Percentiles rank a stretch among this genome's conserved stretches.
Evolutionary conservation across 2,329 filamentous ascomycete species (phyloP).

Genomic region (Colletotrichum orbiculare): DNA sequence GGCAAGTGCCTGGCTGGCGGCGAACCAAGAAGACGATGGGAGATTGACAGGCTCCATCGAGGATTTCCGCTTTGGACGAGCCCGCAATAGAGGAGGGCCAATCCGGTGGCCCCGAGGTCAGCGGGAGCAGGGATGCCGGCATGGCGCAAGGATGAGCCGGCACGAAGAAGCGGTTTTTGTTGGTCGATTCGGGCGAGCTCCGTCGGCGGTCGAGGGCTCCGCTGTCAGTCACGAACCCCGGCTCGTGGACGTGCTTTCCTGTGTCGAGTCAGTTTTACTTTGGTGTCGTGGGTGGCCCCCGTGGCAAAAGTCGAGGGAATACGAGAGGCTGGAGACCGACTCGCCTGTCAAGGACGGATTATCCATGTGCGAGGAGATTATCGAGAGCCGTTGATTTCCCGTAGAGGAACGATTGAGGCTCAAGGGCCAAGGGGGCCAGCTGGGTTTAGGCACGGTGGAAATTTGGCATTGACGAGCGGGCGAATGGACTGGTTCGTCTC

Average conservation of each 20-base stretch:
- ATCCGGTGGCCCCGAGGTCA: slow-evolving; percentile 31
- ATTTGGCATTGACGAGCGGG: slow-evolving; percentile 7
- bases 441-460: slow-evolving; percentile 13
- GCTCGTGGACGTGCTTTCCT: slow-evolving; percentile 28
- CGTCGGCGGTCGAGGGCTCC: slow-evolving; percentile 35
- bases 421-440: slow-evolving; percentile 15
- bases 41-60: slow-evolving; percentile 33
- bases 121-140: slow-evolving; percentile 9
- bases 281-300: slow-evolving; percentile 15
- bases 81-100: slow-evolving; percentile 29
- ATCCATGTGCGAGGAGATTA: slow-evolving; percentile 33
- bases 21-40: slow-evolving; percentile 34
- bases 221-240: slow-evolving; percentile 29
- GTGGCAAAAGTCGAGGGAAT: slow-evolving; percentile 8
- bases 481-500: slow-evolving; percentile 22
- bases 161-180: slow-evolving; percentile 21
- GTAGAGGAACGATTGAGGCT: slow-evolving; percentile 28
- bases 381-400: slow-evolving; percentile 28
- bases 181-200: slow-evolving; percentile 34
- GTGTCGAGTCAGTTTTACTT: slow-evolving; percentile 35
- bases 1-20: slow-evolving; percentile 33
- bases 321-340: slow-evolving; percentile 33
- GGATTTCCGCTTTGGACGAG: slow-evolving; percentile 31
- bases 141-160: slow-evolving; percentile 25
- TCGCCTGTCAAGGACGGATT: slow-evolving; percentile 26